A percentile compares a stretch with the other conserved stretches of the same genome.
These are phyloP conservation scores for Saccharomyces hybrid DNA, from an alignment of 1,139 yeast genomes.

Conservation along the genomic window DNA sequence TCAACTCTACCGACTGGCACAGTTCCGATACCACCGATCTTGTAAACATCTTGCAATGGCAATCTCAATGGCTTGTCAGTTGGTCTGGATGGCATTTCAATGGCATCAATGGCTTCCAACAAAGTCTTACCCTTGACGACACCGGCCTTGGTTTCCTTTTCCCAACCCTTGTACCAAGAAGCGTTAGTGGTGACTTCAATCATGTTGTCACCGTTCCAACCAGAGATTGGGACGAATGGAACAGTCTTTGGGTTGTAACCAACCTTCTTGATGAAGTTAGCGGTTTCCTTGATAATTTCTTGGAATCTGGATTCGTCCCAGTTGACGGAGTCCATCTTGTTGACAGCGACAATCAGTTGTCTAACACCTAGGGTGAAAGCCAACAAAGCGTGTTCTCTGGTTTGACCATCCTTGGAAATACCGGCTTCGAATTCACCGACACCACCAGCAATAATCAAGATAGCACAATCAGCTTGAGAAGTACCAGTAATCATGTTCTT, in stretches of 20 bases:
- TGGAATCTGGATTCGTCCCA: constrained; percentile 77
- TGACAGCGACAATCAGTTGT: constrained; percentile 81
- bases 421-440: constrained; percentile 99
- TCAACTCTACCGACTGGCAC: constrained; percentile 94
- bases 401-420: constrained; percentile 97
- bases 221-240: constrained; percentile 90
- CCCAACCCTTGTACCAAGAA: constrained; percentile 91
- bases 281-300: constrained; percentile 76
- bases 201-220: constrained; percentile 95
- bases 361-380: constrained; percentile 98
- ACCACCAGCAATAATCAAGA: constrained; percentile 93
- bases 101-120: constrained; percentile 80
- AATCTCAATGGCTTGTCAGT: constrained; percentile 86
- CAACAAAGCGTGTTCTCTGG: constrained; percentile 94
- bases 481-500: constrained; percentile 92
- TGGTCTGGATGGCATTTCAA: constrained; percentile 81
- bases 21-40: constrained; percentile 89
- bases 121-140: constrained; percentile 75
- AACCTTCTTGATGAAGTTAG: constrained; percentile 86
- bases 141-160: constrained; percentile 78
- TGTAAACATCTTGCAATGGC: constrained; percentile 68
- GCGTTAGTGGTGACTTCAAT: constrained; percentile 75
- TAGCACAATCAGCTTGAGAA: constrained; percentile 95
- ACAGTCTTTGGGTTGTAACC: constrained; percentile 90
- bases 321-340: constrained; percentile 90